phyloP scores from a whole-genome alignment of 495 filamentous ascomycete species.

The Podospora pseudoanserina region DNA sequence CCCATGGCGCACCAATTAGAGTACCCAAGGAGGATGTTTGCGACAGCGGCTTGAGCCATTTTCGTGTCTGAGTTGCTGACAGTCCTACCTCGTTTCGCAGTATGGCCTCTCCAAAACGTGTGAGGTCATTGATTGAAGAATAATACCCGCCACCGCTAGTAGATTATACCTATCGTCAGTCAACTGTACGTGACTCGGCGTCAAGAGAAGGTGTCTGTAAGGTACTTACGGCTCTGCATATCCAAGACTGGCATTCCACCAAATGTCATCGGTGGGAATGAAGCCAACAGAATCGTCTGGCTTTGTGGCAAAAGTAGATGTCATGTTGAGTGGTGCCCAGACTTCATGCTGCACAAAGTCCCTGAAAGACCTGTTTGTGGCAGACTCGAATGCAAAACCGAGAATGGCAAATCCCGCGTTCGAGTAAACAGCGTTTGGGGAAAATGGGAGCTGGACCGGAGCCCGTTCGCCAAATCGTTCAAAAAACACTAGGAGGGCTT shows the following conservation, averaged over 20 bases:
- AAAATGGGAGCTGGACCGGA: constrained; percentile 36
- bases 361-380: constrained; percentile 32
- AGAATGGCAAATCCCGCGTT: constrained; percentile 42
- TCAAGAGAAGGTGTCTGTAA: constrained; percentile 8
- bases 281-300: constrained; percentile 41
- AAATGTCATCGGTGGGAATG: constrained; percentile 33
- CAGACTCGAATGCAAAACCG: constrained; percentile 35
- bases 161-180: background rate
- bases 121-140: constrained; percentile 53
- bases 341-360: constrained; percentile 33
- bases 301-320: constrained; percentile 33
- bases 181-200: background rate
- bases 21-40: constrained; percentile 44
- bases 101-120: constrained; percentile 47
- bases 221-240: constrained; percentile 45
- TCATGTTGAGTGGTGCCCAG: constrained; percentile 41
- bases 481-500: constrained; percentile 26
- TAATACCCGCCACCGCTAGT: constrained; percentile 46
- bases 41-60: constrained; percentile 54
- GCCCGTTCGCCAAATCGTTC: constrained; percentile 34
- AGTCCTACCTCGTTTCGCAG: constrained; percentile 44
- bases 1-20: constrained; percentile 54
- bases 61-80: constrained; percentile 40
- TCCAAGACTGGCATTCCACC: constrained; percentile 43
- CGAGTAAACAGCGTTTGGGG: constrained; percentile 38